Percentiles rank a stretch among this genome's conserved stretches.
Evolutionary conservation across 345 rosid species (phyloP).

Genomic region (Salix suchowensis): DNA sequence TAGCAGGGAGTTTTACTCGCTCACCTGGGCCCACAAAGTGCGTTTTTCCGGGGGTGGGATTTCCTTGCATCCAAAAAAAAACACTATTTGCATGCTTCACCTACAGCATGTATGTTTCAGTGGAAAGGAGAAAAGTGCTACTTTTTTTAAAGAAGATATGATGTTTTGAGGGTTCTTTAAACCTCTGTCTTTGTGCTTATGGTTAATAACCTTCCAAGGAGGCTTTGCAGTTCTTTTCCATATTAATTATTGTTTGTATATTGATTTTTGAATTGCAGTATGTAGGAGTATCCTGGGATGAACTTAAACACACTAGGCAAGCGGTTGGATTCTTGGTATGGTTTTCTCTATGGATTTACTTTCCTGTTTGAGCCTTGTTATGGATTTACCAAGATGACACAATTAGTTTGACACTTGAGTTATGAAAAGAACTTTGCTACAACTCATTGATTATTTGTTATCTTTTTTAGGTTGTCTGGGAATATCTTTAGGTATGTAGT

Average conservation of each 20-base stretch:
- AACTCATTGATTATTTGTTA: background rate
- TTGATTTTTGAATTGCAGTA: constrained; percentile 11
- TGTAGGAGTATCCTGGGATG: constrained; percentile 22
- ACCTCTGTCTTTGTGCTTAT: background rate
- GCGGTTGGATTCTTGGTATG: constrained; percentile 33
- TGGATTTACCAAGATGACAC: background rate
- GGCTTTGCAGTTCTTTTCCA: background rate
- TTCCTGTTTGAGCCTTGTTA: background rate
- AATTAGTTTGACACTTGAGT: background rate
- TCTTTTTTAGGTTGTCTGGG: background rate
- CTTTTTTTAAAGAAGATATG: background rate
- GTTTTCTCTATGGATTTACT: background rate
- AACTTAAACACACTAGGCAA: constrained; percentile 30
- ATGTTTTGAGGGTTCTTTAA: background rate
- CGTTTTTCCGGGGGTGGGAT: no score
- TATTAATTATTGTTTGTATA: background rate
- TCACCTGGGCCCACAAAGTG: no score
- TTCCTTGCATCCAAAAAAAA: no score
- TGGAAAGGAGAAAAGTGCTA: background rate
- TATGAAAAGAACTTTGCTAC: background rate
- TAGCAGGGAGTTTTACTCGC: no score
- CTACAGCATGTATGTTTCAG: background rate
- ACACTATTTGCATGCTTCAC: no score
- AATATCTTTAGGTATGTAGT: background rate
- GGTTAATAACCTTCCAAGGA: background rate